Percentiles rank a stretch among this genome's conserved stretches.
Conservation (phyloP, 140 eudicot species). For the Flaveria floridana region DNA sequence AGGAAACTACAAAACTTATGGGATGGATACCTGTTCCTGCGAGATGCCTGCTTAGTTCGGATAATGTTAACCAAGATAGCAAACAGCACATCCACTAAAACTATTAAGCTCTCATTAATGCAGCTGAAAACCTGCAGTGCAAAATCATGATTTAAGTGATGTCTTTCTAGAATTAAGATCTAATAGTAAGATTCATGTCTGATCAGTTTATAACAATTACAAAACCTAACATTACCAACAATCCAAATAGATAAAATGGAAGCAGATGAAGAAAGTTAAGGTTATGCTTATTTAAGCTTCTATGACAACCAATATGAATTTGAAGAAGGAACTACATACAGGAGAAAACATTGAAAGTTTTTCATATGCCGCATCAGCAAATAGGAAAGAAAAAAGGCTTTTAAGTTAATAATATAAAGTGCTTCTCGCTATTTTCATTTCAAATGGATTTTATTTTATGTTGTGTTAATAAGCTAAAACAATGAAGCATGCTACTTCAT, state of each 20-base stretch:
- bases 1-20: neutral
- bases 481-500: slow-evolving; percentile 12
- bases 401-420: neutral
- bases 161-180: slow-evolving; percentile 3
- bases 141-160: slow-evolving; percentile 3
- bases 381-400: neutral
- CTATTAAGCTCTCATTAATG: slow-evolving; percentile 45
- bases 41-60: slow-evolving; percentile 42
- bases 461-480: slow-evolving; percentile 9
- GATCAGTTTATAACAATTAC: neutral
- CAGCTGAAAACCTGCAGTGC: slow-evolving; percentile 57
- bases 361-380: neutral
- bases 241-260: slow-evolving; percentile 16
- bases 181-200: slow-evolving; percentile 10
- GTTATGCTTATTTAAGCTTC: slow-evolving; percentile 6
- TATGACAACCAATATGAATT: slow-evolving; percentile 3
- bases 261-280: neutral
- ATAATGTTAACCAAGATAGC: slow-evolving; percentile 44
- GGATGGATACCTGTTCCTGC: slow-evolving; percentile 45
- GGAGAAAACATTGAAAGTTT: neutral
- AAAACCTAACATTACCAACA: slow-evolving; percentile 3
- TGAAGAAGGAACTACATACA: neutral
- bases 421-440: neutral
- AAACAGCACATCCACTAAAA: slow-evolving; percentile 55
- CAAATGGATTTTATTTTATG: neutral